Evolutionary conservation across 148 eudicot genomes (phyloP).

Genomic region (Chenopodium album): DNA sequence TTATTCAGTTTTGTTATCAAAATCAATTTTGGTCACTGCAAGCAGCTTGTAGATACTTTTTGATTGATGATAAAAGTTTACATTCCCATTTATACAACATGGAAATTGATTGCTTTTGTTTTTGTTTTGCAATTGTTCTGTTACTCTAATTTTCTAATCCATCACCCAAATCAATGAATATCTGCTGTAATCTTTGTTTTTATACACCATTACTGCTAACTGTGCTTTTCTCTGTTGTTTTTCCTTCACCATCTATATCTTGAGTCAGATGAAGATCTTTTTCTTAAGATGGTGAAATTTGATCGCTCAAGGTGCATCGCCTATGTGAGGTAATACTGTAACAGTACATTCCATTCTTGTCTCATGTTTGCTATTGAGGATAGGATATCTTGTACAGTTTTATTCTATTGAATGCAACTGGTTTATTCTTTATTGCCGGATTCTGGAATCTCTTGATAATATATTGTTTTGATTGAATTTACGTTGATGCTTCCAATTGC

Average conservation of each 20-base stretch:
- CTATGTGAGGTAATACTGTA: neutral
- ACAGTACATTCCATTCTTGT: too few species aligned
- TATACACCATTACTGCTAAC: neutral
- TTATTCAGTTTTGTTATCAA: constrained; percentile 49
- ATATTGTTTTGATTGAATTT: neutral
- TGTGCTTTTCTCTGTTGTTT: neutral
- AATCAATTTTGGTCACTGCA: constrained; percentile 31
- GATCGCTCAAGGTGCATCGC: neutral
- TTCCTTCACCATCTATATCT: neutral
- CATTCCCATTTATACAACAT: neutral
- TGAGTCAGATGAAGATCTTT: neutral
- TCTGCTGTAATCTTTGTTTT: neutral
- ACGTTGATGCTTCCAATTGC: neutral
- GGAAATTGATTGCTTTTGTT: neutral
- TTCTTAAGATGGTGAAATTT: neutral
- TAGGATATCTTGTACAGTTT: neutral
- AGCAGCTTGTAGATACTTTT: constrained; percentile 26
- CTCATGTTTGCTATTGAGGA: neutral
- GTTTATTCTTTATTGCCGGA: too few species aligned
- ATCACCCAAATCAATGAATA: neutral
- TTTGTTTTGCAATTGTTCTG: neutral
- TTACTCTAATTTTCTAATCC: neutral
- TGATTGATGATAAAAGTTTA: constrained; percentile 12
- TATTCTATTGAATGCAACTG: neutral
- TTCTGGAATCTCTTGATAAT: neutral